Evolutionary conservation across 768 basidiomycete species (phyloP).

Genomic region (Leucogyrophana mollusca): DNA sequence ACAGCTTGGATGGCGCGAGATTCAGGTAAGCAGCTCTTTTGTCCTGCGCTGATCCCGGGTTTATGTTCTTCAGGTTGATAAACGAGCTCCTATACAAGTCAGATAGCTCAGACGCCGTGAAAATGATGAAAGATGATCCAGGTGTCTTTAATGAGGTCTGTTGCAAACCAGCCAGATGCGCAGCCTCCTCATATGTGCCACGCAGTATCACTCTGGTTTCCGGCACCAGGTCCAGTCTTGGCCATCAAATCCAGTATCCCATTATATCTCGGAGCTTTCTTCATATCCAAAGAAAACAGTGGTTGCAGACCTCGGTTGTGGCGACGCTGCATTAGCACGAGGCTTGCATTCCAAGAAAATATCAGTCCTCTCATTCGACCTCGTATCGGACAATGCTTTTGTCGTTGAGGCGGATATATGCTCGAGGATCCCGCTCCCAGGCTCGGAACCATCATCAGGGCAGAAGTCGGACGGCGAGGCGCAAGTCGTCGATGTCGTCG

Average conservation of each 20-base stretch:
- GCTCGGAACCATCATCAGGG: conserved; percentile 51
- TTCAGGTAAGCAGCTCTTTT: conserved; percentile 62
- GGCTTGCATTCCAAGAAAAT: conserved; percentile 67
- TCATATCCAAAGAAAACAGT: conserved; percentile 65
- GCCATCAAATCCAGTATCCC: conserved; percentile 91
- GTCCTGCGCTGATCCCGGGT: neutral
- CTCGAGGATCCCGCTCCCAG: conserved; percentile 77
- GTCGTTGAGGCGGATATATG: conserved; percentile 93
- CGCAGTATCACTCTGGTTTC: conserved; percentile 93
- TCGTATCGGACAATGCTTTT: conserved; percentile 70
- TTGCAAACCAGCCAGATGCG: too few relatives aligned
- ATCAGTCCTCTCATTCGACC: conserved; percentile 75
- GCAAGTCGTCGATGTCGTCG: conserved; percentile 85
- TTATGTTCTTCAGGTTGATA: conserved; percentile 57
- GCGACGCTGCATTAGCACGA: conserved; percentile 86
- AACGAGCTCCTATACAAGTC: conserved; percentile 94
- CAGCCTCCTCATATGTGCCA: neutral
- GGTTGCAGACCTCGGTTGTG: conserved; percentile 93
- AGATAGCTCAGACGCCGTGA: conserved; percentile 66
- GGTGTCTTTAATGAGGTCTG: conserved; percentile 79
- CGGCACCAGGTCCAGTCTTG: conserved; percentile 88
- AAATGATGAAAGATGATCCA: conserved; percentile 84
- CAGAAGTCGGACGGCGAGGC: conserved; percentile 51
- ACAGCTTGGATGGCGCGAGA: conserved; percentile 80
- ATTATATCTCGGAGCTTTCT: conserved; percentile 68